Evolutionary conservation across 1,284 basidiomycete genomes (phyloP).

Genomic region (Cutaneotrichosporon sp.): DNA sequence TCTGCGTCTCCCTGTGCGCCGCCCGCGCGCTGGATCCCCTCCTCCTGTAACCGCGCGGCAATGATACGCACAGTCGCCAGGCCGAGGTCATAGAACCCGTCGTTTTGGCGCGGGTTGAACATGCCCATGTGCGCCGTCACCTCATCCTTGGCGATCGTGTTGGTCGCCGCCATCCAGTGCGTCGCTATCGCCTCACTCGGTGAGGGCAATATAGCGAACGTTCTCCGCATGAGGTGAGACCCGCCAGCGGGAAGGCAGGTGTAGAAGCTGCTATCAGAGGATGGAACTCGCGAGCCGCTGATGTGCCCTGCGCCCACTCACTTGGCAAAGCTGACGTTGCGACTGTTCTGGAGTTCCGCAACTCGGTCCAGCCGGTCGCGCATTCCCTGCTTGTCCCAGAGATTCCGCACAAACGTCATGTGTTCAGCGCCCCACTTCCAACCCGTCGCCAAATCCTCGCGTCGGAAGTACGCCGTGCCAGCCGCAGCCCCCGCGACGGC

Average conservation of each 20-base stretch:
- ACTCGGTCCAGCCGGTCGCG: slow-evolving; percentile 64
- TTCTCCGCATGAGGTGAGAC: slow-evolving; percentile 61
- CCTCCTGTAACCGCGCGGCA: slow-evolving; percentile 44
- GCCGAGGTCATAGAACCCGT: slow-evolving; percentile 84
- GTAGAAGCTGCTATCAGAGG: slow-evolving; percentile 63
- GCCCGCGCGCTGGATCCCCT: slow-evolving; percentile 30
- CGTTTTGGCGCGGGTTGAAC: slow-evolving; percentile 79
- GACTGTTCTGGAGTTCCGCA: slow-evolving; percentile 59
- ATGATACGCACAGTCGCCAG: slow-evolving; percentile 59
- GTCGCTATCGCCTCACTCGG: slow-evolving; percentile 57
- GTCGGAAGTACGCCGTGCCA: slow-evolving; percentile 76
- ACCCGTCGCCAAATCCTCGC: slow-evolving; percentile 65
- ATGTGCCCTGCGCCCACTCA: slow-evolving; percentile 52
- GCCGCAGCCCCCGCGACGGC: slow-evolving; percentile 79
- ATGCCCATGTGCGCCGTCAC: slow-evolving; percentile 84
- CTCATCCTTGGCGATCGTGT: slow-evolving; percentile 71
- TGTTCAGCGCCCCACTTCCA: slow-evolving; percentile 82
- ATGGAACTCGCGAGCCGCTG: background rate
- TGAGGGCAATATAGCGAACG: slow-evolving; percentile 73
- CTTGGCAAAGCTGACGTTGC: slow-evolving; percentile 67
- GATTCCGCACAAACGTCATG: slow-evolving; percentile 80
- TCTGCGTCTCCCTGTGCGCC: slow-evolving; percentile 3
- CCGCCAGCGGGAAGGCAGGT: slow-evolving; percentile 63
- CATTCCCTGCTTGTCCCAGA: slow-evolving; percentile 77
- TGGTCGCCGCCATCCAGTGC: slow-evolving; percentile 65